Percentiles rank a stretch among this genome's conserved stretches.
Evolutionary conservation across 2,329 filamentous ascomycete genomes (phyloP).

Genomic region (Fusarium avenaceum): DNA sequence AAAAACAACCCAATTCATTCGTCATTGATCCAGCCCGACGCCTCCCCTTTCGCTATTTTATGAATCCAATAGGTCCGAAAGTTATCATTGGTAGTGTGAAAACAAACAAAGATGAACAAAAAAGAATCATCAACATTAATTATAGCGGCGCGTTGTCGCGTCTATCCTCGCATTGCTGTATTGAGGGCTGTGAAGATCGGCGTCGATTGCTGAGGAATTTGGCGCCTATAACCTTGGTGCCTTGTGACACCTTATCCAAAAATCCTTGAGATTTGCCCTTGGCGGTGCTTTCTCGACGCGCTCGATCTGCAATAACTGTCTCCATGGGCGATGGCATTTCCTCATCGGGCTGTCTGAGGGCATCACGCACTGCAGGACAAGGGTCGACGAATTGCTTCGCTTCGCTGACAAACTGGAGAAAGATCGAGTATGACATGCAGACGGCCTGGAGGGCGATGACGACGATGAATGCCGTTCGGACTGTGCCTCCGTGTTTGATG

Average conservation of each 20-base stretch:
- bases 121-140: constrained; percentile 39
- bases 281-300: constrained; percentile 29
- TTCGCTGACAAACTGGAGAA: constrained; percentile 62
- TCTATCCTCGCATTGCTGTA: constrained; percentile 51
- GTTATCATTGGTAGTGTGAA: constrained; percentile 20
- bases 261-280: constrained; percentile 43
- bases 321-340: constrained; percentile 41
- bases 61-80: constrained; percentile 28
- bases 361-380: constrained; percentile 42
- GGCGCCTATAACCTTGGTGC: constrained; percentile 44
- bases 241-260: constrained; percentile 46
- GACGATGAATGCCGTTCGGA: constrained; percentile 74
- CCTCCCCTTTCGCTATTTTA: constrained; percentile 38
- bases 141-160: constrained; percentile 24
- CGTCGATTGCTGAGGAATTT: constrained; percentile 48
- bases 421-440: constrained; percentile 63
- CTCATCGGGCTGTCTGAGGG: constrained; percentile 38
- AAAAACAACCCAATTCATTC: constrained; percentile 31
- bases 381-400: constrained; percentile 61
- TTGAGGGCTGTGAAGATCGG: constrained; percentile 51
- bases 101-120: constrained; percentile 20
- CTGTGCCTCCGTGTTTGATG: constrained; percentile 68
- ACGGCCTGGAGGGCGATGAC: constrained; percentile 67
- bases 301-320: constrained; percentile 26
- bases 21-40: constrained; percentile 40